Evolutionary conservation across 331 rosid genomes (phyloP).

Genomic region (Telfairia occidentalis): DNA sequence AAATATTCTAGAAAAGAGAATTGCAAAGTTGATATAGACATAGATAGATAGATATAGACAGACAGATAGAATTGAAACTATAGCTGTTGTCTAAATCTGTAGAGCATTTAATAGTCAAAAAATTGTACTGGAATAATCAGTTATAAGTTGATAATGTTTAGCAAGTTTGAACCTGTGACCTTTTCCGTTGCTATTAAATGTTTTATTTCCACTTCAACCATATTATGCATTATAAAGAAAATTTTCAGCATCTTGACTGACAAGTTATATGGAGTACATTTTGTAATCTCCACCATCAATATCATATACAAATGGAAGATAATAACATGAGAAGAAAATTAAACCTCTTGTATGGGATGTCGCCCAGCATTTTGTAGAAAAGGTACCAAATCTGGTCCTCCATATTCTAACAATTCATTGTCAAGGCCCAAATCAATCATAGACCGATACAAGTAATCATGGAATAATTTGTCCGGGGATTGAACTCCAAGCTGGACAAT

Average conservation of each 20-base stretch:
- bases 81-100: not conserved
- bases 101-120: not conserved
- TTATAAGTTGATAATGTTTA: not conserved
- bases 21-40: not conserved
- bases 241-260: not conserved
- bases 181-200: not conserved
- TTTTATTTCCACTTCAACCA: not conserved
- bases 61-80: not conserved
- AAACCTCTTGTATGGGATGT: slow-evolving; percentile 67
- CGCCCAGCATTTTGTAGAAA: slow-evolving; percentile 81
- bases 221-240: not conserved
- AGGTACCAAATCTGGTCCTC: slow-evolving; percentile 91
- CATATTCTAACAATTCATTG: slow-evolving; percentile 77
- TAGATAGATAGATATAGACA: too few species aligned
- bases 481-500: slow-evolving; percentile 91
- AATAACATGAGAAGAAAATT: slow-evolving; percentile 9
- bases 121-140: not conserved
- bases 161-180: not conserved
- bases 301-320: slow-evolving; percentile 10
- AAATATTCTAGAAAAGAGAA: not conserved
- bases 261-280: not conserved
- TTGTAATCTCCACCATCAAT: not conserved
- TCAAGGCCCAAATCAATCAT: slow-evolving; percentile 96
- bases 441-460: slow-evolving; percentile 70
- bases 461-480: slow-evolving; percentile 82